phyloP scores from a whole-genome alignment of 352 stramenopile species.

The Plasmopara halstedii region DNA sequence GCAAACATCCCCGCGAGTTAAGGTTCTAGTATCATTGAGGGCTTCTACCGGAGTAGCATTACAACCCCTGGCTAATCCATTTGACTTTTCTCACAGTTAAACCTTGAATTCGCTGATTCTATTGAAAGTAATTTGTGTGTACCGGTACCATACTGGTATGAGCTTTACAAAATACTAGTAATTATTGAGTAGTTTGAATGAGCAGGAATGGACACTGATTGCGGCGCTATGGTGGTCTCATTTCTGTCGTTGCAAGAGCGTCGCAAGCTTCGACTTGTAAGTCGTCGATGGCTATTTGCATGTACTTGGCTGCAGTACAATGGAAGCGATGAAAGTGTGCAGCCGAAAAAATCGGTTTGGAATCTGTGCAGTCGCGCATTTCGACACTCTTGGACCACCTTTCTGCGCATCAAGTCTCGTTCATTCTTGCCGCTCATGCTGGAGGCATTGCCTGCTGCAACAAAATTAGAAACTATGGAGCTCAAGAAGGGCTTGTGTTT shows the following conservation, averaged over 20 bases:
- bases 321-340: slow-evolving; percentile 2
- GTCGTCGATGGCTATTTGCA: slow-evolving; percentile 49
- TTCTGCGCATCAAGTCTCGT: slow-evolving; percentile 30
- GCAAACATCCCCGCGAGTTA: no score
- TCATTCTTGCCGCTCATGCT: slow-evolving; percentile 35
- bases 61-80: no score
- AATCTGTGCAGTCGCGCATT: slow-evolving; percentile 47
- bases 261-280: slow-evolving; percentile 35
- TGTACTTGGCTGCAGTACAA: slow-evolving; percentile 38
- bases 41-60: no score
- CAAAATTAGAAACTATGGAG: slow-evolving; percentile 34
- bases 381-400: slow-evolving; percentile 46
- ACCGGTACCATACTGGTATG: not conserved
- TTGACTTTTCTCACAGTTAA: no score
- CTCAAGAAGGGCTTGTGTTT: slow-evolving; percentile 50
- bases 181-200: not conserved
- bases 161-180: not conserved
- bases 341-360: slow-evolving; percentile 43
- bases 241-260: slow-evolving; percentile 44
- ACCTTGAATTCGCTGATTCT: no score
- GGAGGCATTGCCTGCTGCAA: slow-evolving; percentile 19
- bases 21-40: no score
- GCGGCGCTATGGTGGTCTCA: slow-evolving; percentile 19
- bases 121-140: no score
- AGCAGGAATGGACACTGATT: slow-evolving; percentile 28